Evolutionary conservation across 352 stramenopile genomes (phyloP).

Genomic region (Phytophthora cajani): DNA sequence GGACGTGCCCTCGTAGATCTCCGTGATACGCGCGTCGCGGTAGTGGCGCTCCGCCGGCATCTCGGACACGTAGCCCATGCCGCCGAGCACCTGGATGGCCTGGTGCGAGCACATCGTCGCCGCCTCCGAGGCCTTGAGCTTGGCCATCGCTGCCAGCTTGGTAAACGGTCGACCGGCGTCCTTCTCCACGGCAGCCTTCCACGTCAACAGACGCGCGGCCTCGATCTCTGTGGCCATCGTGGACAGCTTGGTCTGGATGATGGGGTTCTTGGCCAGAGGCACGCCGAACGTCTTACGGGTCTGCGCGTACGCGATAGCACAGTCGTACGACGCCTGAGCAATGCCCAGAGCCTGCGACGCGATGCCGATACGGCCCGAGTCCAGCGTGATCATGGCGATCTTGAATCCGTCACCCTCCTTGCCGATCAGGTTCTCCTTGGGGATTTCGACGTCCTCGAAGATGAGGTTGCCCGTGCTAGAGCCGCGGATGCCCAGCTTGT

Average conservation of each 20-base stretch:
- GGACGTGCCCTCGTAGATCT: conserved; percentile 98
- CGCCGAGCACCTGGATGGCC: conserved; percentile 95
- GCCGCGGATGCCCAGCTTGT: conserved; percentile 97
- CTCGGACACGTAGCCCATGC: conserved; percentile 96
- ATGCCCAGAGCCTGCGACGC: conserved; percentile 96
- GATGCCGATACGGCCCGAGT: conserved; percentile 96
- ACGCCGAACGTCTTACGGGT: conserved; percentile 95
- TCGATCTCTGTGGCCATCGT: conserved; percentile 95
- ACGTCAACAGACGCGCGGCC: conserved; percentile 93
- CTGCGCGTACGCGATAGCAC: conserved; percentile 95
- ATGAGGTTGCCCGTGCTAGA: conserved; percentile 98
- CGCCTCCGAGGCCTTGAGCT: conserved; percentile 95
- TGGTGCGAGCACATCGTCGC: conserved; percentile 97
- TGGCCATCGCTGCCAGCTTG: conserved; percentile 96
- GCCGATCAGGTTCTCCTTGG: conserved; percentile 88
- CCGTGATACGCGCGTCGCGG: conserved; percentile 96
- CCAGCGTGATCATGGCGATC: conserved; percentile 93
- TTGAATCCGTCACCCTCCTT: conserved; percentile 91
- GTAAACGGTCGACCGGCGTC: conserved; percentile 91
- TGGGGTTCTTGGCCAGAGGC: conserved; percentile 90
- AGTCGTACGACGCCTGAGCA: conserved; percentile 96
- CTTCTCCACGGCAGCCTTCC: conserved; percentile 93
- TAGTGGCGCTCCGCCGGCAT: conserved; percentile 98
- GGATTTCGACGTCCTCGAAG: conserved; percentile 94
- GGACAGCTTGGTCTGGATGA: conserved; percentile 93